phyloP scores from a whole-genome alignment of 768 basidiomycete genomes.

The Trichaptum fuscoviolaceum region DNA sequence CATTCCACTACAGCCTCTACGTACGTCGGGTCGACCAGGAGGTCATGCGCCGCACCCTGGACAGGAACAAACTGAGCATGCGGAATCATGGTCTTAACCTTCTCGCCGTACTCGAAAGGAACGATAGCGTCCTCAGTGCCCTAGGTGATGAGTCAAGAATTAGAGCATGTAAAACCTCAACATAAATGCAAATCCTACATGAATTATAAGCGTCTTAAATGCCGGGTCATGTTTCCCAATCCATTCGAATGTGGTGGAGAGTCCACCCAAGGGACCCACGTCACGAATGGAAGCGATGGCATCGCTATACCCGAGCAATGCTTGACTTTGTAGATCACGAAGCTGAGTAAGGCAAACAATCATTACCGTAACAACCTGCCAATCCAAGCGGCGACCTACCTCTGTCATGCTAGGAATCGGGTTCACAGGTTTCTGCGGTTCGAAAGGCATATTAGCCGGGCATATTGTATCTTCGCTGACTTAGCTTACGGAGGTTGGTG shows the following conservation, averaged over 20 bases:
- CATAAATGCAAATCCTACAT: slow-evolving; percentile 4
- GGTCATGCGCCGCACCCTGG: slow-evolving; percentile 18
- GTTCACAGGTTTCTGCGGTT: neutral
- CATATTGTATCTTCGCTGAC: neutral
- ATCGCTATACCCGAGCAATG: slow-evolving; percentile 13
- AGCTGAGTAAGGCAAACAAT: neutral
- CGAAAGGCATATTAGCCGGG: neutral
- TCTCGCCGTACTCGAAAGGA: slow-evolving; percentile 6
- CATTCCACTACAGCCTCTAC: slow-evolving; percentile 3
- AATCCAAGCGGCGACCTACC: neutral
- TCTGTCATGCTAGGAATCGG: neutral
- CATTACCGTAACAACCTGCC: neutral
- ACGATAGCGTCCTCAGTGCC: slow-evolving; percentile 18
- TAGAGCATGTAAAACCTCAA: neutral
- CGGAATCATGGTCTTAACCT: slow-evolving; percentile 14
- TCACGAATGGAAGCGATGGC: slow-evolving; percentile 16
- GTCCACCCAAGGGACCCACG: slow-evolving; percentile 21
- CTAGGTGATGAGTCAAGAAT: slow-evolving; percentile 5
- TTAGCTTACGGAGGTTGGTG: neutral
- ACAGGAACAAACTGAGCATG: slow-evolving; percentile 15
- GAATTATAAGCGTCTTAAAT: slow-evolving; percentile 14
- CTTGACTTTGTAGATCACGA: neutral
- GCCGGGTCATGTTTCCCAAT: slow-evolving; percentile 10
- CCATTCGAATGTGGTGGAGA: slow-evolving; percentile 19
- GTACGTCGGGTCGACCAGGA: slow-evolving; percentile 10